phyloP scores from a whole-genome alignment of 2,329 filamentous ascomycete genomes.

The Alternaria brassicicola region DNA sequence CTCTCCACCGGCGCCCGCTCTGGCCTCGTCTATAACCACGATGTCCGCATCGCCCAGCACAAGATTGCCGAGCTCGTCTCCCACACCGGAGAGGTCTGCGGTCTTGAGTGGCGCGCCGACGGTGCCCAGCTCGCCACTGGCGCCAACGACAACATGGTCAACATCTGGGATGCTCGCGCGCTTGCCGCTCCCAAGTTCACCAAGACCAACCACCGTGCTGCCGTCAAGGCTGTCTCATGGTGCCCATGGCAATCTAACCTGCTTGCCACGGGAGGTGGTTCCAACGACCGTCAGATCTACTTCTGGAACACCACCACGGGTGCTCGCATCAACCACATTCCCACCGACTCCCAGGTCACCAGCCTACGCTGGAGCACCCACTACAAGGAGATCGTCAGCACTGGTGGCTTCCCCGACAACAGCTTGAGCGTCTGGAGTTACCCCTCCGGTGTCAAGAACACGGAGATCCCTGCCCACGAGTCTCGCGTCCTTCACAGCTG shows the following conservation, averaged over 20 bases:
- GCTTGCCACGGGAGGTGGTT: constrained; percentile 92
- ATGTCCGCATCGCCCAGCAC: constrained; percentile 96
- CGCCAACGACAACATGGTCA: constrained; percentile 98
- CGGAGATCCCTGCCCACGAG: constrained; percentile 97
- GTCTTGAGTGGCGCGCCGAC: constrained; percentile 95
- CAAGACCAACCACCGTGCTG: constrained; percentile 99
- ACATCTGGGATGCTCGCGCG: constrained; percentile 97
- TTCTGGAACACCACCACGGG: constrained; percentile 99
- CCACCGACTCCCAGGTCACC: constrained; percentile 96
- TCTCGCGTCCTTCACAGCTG: constrained; percentile 95
- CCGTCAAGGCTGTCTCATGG: constrained; percentile 97
- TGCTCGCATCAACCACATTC: constrained; percentile 97
- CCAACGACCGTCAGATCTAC: constrained; percentile 97
- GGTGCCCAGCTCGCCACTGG: constrained; percentile 96
- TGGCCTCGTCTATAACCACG: constrained; percentile 96
- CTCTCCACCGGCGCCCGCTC: constrained; percentile 94
- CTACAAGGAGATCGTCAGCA: constrained; percentile 98
- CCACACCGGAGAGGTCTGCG: constrained; percentile 97
- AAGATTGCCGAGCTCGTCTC: constrained; percentile 97
- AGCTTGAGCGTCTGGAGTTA: constrained; percentile 99
- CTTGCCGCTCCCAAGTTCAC: constrained; percentile 95
- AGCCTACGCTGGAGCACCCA: constrained; percentile 94
- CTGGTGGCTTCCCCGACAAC: constrained; percentile 98
- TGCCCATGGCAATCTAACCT: constrained; percentile 99
- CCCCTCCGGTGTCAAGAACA: constrained; percentile 92